phyloP scores from a whole-genome alignment of 257 asterid species.

The Apocynum venetum region DNA sequence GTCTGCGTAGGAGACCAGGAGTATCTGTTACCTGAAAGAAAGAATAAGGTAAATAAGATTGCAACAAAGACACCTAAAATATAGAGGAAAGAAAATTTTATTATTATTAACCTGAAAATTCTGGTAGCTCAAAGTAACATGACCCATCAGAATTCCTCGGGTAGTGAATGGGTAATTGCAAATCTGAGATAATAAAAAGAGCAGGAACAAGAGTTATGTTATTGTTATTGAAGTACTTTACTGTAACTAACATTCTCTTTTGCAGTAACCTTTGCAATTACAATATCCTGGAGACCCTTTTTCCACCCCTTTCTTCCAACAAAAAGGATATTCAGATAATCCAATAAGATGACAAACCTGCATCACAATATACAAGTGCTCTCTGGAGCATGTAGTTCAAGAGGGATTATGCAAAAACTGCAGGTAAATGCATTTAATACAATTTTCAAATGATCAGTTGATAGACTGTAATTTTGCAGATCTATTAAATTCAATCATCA shows the following conservation, averaged over 20 bases:
- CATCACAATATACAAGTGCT: neutral
- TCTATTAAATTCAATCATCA: neutral
- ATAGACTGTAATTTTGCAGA: neutral
- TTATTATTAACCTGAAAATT: constrained; percentile 44
- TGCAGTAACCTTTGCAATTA: neutral
- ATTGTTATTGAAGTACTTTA: neutral
- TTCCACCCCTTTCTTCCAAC: neutral
- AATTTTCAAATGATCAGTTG: neutral
- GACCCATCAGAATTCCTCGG: constrained; percentile 96
- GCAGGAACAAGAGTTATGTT: neutral
- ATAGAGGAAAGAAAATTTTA: neutral
- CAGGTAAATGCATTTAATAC: neutral
- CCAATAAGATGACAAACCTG: neutral
- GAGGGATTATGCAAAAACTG: neutral
- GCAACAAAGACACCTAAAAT: constrained; percentile 8
- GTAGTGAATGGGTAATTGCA: constrained; percentile 99
- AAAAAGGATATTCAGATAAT: neutral
- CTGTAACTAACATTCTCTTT: neutral
- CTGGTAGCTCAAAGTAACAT: constrained; percentile 73
- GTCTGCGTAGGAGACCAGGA: constrained; percentile 80
- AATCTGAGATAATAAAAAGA: constrained; percentile 37
- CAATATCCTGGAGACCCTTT: neutral
- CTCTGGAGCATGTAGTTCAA: neutral
- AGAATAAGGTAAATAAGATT: constrained; percentile 17
- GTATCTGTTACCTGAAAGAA: constrained; percentile 87